Evolutionary conservation across 257 asterid genomes (phyloP), one percentile per base, ranked within the genome.

Genomic region (Agastache rugosa): DNA sequence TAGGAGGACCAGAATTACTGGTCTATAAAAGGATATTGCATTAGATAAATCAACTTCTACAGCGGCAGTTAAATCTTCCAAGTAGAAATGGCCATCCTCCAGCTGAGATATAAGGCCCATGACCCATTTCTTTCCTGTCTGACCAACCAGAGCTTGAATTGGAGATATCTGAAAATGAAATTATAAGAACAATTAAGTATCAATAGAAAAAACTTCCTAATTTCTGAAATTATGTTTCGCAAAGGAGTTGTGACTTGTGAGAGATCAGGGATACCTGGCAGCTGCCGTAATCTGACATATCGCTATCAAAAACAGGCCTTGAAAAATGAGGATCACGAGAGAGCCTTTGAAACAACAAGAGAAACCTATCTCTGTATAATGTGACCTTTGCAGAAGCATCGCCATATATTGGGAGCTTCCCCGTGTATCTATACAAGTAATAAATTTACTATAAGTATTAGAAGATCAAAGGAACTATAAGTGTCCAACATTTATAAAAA

Each of bases 21-120:
- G 31, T 45, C 42, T 48, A 61, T 75, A 27, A 81, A 85, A 92
- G 99, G 99, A 92, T 95, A 95, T 95, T 90, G 99, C 96, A 88
- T 83, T 85, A 35, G 96, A 83, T 76, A 92, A 85, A 85, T 95
- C 91, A 75, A 90, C 87, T 88, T 95, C 97, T 16, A 95, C 98
- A 69, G 91, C 91, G 44, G 98, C 96, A 47, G 92, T 84, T 74
- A 95, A 85, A 87, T 95, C 99, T 88, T 95, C 99, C 90, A 95
- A 89, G 89, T 84, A 92, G 84, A 95, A 95, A 83, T 95, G 99
- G 39, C 96, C 97, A 84, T 95, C 99, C 82, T 95, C 99, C 83
- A 95, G 79, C 87, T 95, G 99, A 79, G 96, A 92, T 84, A 95
- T 95, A 63, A 95, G 84, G 41, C 99, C 98, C 97, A 95, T 89